Evolutionary conservation across 2,329 filamentous ascomycete species (phyloP), one percentile per base, ranked within the genome.

Genomic region (Neurospora sp.): DNA sequence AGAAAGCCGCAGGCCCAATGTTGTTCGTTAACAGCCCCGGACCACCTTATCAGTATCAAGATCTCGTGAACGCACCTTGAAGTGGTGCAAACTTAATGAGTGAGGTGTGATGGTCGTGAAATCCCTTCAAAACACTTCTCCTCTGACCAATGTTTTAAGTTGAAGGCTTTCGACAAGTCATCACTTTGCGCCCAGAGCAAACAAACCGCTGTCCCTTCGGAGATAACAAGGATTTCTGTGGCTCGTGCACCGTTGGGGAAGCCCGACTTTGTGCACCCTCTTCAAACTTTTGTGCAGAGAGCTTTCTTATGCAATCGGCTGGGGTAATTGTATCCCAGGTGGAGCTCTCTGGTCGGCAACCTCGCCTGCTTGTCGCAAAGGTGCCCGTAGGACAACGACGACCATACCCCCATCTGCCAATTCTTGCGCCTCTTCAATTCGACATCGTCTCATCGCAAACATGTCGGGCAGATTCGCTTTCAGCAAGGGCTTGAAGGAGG

Each of bases 381-480:
- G 52, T 36, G 28, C 28, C 52, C 28, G 28, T 62, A 62, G 52
- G 28, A 62, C 28, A 62, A 36, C 52, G 52, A 62, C 52, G 23
- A n/a, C 23, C 52, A n/a, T 62, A 17, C 28, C 52, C 52, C 28
- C 52, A 62, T 62, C 52, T 62, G 28, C 52, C 52, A 62, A 62
- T 62, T 33, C 28, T 36, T 62, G 23, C 28, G 28, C 23, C 52
- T 62, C 15, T 62, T 33, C 28, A 36, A 62, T 17, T 62, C 3
- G 28, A 36, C 13, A 36, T 33, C 17, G 15, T 28, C 52, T 33
- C 40, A 40, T 67, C 38, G 33, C 68, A 38, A 72, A 3, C 36
- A 98, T 98, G 96, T 93, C 93, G 76, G 85, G 87, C 83, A 97
- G 96, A 86, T 97, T 97, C 84, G 93, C 90, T 77, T 99, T 99